A percentile compares a stretch with the other conserved stretches of the same genome.
These are phyloP conservation scores for Letharia columbiana DNA, from an alignment of 495 filamentous ascomycete genomes.

Conservation along the genomic window DNA sequence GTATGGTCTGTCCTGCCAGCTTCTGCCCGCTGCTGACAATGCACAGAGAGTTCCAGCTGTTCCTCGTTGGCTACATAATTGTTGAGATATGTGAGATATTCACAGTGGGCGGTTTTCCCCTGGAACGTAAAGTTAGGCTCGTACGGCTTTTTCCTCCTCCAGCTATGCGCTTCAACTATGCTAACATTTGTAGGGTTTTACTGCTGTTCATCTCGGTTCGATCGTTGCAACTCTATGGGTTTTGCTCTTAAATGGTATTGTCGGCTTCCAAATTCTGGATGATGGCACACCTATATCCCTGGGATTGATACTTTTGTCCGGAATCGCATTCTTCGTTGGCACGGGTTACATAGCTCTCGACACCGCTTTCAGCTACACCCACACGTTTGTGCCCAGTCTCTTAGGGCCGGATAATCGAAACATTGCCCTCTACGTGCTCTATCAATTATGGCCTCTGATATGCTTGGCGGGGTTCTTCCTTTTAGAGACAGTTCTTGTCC, in stretches of 20 bases:
- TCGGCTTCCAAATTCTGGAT: constrained; percentile 89
- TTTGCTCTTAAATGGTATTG: constrained; percentile 80
- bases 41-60: constrained; percentile 88
- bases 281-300: constrained; percentile 84
- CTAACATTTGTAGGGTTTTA: constrained; percentile 59
- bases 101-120: constrained; percentile 79
- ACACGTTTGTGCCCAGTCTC: constrained; percentile 56
- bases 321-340: constrained; percentile 67
- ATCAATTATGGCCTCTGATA: constrained; percentile 83
- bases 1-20: constrained; percentile 37
- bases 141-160: constrained; percentile 36
- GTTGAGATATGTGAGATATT: constrained; percentile 95
- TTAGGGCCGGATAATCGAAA: constrained; percentile 50
- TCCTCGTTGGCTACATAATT: constrained; percentile 78
- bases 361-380: constrained; percentile 80
- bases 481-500: constrained; percentile 72
- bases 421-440: constrained; percentile 86
- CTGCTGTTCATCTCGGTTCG: constrained; percentile 82
- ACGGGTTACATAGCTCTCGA: constrained; percentile 95
- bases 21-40: neutral
- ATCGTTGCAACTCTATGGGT: constrained; percentile 87
- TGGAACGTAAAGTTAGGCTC: constrained; percentile 55
- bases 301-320: constrained; percentile 63
- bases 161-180: constrained; percentile 7
- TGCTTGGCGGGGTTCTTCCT: constrained; percentile 77